A percentile compares a stretch with the other conserved stretches of the same genome.
Evolutionary conservation across 2,329 filamentous ascomycete genomes (phyloP).

Genomic region (Arachnomyces sp.): DNA sequence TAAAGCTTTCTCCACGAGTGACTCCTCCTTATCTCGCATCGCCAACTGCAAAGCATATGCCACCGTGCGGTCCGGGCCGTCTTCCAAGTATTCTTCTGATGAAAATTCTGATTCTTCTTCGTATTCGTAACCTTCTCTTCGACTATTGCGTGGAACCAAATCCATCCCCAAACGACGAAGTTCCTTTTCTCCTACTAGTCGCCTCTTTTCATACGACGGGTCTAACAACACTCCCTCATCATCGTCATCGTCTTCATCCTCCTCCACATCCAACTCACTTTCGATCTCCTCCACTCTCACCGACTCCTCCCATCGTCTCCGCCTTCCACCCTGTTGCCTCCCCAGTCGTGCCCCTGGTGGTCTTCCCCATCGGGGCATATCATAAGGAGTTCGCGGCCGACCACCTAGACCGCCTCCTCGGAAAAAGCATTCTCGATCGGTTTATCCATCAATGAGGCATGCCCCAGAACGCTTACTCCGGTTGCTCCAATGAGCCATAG

Average conservation of each 20-base stretch:
- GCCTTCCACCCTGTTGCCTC: slow-evolving; percentile 53
- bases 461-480: slow-evolving; percentile 87
- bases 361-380: slow-evolving; percentile 98
- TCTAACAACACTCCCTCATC: slow-evolving; percentile 8
- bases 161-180: background rate
- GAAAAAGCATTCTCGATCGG: slow-evolving; percentile 99
- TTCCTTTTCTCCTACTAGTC: slow-evolving; percentile 1
- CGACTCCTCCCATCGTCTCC: slow-evolving; percentile 44
- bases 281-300: slow-evolving; percentile 61
- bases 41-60: slow-evolving; percentile 46
- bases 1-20: slow-evolving; percentile 68
- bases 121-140: slow-evolving; percentile 31
- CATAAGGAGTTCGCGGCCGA: slow-evolving; percentile 97
- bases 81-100: slow-evolving; percentile 42
- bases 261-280: slow-evolving; percentile 25
- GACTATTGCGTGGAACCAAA: slow-evolving; percentile 1
- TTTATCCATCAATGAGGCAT: slow-evolving; percentile 94
- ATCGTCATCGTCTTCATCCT: slow-evolving; percentile 43
- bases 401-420: slow-evolving; percentile 99
- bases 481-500: slow-evolving; percentile 96
- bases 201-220: slow-evolving; percentile 1
- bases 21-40: slow-evolving; percentile 62
- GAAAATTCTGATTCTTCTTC: slow-evolving; percentile 45
- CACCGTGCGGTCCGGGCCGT: slow-evolving; percentile 32
- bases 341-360: slow-evolving; percentile 77